Conservation (phyloP, 768 basidiomycete genomes). For the Collybia sordida region DNA sequence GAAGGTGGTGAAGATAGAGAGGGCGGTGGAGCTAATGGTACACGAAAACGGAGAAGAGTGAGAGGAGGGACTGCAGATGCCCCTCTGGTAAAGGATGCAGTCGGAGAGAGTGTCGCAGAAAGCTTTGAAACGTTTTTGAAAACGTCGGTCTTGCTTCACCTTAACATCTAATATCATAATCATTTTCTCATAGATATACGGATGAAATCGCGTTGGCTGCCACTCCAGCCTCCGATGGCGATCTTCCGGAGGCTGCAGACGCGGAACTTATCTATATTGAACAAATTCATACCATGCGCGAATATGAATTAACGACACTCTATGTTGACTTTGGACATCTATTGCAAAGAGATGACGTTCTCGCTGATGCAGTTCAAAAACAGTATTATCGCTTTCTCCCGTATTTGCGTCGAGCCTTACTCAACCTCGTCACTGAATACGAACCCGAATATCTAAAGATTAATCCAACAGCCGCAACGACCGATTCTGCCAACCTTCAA, state of each 20-base stretch:
- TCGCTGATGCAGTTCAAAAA: slow-evolving; percentile 89
- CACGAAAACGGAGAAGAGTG: slow-evolving; percentile 43
- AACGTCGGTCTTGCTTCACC: slow-evolving; percentile 55
- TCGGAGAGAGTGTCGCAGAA: slow-evolving; percentile 93
- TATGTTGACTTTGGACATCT: slow-evolving; percentile 96
- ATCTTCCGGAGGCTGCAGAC: slow-evolving; percentile 50
- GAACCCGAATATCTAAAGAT: slow-evolving; percentile 95
- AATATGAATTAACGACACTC: slow-evolving; percentile 91
- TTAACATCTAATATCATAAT: background rate
- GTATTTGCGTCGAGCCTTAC: slow-evolving; percentile 87
- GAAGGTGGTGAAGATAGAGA: slow-evolving; percentile 45
- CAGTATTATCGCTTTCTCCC: slow-evolving; percentile 98
- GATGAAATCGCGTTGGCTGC: slow-evolving; percentile 76
- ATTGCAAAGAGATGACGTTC: slow-evolving; percentile 85
- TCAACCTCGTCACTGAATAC: slow-evolving; percentile 84
- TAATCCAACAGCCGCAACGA: slow-evolving; percentile 85
- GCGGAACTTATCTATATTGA: slow-evolving; percentile 82
- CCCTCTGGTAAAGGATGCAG: slow-evolving; percentile 88
- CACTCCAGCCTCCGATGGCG: slow-evolving; percentile 78
- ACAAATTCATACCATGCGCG: slow-evolving; percentile 93
- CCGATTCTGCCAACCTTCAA: slow-evolving; percentile 84
- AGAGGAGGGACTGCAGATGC: slow-evolving; percentile 63
- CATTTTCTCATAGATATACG: slow-evolving; percentile 63
- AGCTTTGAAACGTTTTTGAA: slow-evolving; percentile 91
- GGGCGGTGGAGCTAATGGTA: slow-evolving; percentile 30